Evolutionary conservation across 2,329 filamentous ascomycete species (phyloP).

Genomic region (Venturiaceae sp.): DNA sequence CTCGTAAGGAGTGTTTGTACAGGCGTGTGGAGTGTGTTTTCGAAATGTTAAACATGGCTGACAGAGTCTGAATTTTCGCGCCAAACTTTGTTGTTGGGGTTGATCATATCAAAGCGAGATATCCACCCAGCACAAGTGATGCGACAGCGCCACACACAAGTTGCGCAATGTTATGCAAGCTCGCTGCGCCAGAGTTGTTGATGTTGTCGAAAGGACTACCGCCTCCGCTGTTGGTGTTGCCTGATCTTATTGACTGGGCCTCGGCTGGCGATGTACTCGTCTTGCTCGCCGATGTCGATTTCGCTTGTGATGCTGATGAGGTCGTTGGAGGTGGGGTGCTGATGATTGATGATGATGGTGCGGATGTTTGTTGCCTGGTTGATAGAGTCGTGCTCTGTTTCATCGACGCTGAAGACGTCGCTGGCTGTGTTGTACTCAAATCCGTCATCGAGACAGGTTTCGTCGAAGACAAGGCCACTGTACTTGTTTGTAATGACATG

Average conservation of each 20-base stretch:
- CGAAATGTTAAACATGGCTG: not conserved
- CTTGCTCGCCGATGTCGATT: slow-evolving; percentile 2
- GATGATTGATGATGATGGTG: not conserved
- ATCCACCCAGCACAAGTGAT: not conserved
- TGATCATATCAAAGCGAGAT: not conserved
- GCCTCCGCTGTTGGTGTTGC: slow-evolving; percentile 1
- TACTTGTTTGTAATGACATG: not conserved
- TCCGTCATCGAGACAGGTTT: not conserved
- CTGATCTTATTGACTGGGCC: not conserved
- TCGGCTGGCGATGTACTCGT: not conserved
- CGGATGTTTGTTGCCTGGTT: not conserved
- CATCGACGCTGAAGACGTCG: not conserved
- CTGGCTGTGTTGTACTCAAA: not conserved
- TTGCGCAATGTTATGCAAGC: not conserved
- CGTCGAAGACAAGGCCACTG: not conserved
- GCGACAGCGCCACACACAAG: not conserved
- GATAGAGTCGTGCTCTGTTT: not conserved
- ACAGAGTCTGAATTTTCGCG: not conserved
- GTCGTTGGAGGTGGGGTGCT: not conserved
- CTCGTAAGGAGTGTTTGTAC: not conserved
- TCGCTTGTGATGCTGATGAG: not conserved
- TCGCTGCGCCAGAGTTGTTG: slow-evolving; percentile 1
- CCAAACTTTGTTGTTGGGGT: not conserved
- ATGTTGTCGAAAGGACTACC: slow-evolving; percentile 9
- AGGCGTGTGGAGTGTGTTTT: not conserved